phyloP scores from a whole-genome alignment of 306 rosid species.

The Prunus salicina region DNA sequence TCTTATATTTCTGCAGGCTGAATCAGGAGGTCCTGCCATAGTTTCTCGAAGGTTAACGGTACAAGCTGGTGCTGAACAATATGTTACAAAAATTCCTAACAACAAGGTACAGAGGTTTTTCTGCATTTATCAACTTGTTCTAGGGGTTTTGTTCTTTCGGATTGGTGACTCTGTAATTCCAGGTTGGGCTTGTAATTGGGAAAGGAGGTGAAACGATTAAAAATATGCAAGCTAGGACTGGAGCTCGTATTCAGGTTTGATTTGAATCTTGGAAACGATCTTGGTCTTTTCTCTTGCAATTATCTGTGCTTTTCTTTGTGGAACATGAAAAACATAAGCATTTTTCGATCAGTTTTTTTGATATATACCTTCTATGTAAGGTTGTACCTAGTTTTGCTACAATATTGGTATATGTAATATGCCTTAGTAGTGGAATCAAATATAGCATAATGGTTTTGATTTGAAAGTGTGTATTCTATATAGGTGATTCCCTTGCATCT shows the following conservation, averaged over 20 bases:
- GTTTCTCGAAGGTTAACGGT: constrained; percentile 64
- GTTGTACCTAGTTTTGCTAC: background rate
- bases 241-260: constrained; percentile 90
- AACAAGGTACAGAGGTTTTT: constrained; percentile 61
- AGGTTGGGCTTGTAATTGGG: constrained; percentile 98
- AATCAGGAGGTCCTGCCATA: constrained; percentile 82
- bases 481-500: constrained; percentile 98
- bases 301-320: background rate
- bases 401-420: background rate
- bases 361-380: background rate
- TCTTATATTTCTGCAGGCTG: constrained; percentile 55
- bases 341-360: background rate
- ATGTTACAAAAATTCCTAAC: constrained; percentile 73
- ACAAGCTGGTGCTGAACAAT: constrained; percentile 76
- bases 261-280: background rate
- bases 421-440: background rate
- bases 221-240: constrained; percentile 85
- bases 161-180: constrained; percentile 5
- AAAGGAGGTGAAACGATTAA: constrained; percentile 97
- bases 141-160: constrained; percentile 3
- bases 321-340: background rate
- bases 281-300: background rate
- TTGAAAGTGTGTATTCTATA: background rate
- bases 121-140: background rate
- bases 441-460: background rate